Conservation (phyloP, 1,284 basidiomycete species). For the Sporisorium sorghi region DNA sequence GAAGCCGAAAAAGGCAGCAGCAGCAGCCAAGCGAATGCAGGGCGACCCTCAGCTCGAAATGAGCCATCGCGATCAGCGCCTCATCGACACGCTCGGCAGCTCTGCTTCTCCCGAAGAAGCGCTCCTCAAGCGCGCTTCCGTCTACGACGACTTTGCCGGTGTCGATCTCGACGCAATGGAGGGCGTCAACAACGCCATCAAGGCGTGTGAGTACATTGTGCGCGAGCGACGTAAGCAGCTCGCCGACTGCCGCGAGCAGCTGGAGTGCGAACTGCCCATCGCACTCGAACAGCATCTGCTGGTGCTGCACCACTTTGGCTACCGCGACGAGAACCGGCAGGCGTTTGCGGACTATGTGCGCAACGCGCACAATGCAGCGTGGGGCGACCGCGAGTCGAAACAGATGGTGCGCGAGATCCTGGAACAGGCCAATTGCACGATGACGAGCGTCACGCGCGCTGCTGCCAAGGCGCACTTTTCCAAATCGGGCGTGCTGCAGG, state of each 20-base stretch:
- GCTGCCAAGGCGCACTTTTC: constrained; percentile 35
- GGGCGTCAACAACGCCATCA: constrained; percentile 74
- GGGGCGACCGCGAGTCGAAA: constrained; percentile 80
- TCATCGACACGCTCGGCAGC: constrained; percentile 86
- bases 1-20: constrained; percentile 45
- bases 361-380: constrained; percentile 73
- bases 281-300: constrained; percentile 72
- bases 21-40: constrained; percentile 39
- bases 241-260: constrained; percentile 80
- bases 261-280: constrained; percentile 76
- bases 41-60: constrained; percentile 48
- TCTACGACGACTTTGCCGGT: constrained; percentile 53
- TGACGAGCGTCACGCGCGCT: constrained; percentile 20
- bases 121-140: constrained; percentile 69
- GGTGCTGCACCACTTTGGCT: constrained; percentile 77
- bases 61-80: constrained; percentile 83
- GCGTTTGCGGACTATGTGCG: constrained; percentile 80
- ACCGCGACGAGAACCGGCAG: constrained; percentile 77
- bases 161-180: constrained; percentile 45
- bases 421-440: constrained; percentile 71
- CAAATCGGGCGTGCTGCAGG: constrained; percentile 30
- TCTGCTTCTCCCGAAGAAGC: constrained; percentile 75
- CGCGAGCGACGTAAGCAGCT: constrained; percentile 82
- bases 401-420: constrained; percentile 75
- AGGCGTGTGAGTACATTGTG: constrained; percentile 91